phyloP scores from a whole-genome alignment of 768 basidiomycete species.

The Termitomyces sp. region DNA sequence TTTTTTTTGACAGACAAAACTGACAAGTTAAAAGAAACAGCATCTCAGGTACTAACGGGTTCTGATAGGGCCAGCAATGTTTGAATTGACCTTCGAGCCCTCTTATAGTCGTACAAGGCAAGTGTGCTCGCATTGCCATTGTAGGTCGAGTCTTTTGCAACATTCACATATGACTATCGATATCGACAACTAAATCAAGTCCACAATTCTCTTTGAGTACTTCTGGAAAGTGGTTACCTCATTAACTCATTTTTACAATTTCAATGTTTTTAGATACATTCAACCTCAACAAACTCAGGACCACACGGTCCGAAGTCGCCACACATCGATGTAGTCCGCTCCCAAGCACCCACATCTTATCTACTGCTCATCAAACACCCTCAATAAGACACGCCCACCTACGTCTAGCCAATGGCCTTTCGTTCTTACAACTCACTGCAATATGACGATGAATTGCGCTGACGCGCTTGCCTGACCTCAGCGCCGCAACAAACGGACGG shows the following conservation, averaged over 20 bases:
- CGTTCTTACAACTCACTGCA: neutral
- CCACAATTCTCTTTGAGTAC: too few relatives aligned
- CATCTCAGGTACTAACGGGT: too few relatives aligned
- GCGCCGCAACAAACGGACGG: neutral
- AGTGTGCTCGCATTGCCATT: too few relatives aligned
- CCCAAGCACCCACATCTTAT: neutral
- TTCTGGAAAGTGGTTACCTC: neutral
- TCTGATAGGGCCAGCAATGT: too few relatives aligned
- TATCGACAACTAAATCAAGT: too few relatives aligned
- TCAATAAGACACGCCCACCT: neutral
- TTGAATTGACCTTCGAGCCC: too few relatives aligned
- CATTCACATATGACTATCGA: too few relatives aligned
- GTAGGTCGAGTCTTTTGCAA: too few relatives aligned
- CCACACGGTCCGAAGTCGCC: neutral
- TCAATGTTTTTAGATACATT: neutral
- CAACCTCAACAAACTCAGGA: neutral
- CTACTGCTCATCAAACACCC: neutral
- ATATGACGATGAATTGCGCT: neutral
- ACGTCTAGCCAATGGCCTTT: neutral
- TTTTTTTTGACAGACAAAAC: too few relatives aligned
- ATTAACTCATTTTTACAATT: neutral
- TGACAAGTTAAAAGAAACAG: too few relatives aligned
- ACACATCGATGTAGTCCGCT: neutral
- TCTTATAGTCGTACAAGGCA: too few relatives aligned
- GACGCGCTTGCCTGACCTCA: neutral